A percentile compares a stretch with the other conserved stretches of the same genome.
phyloP scores from a whole-genome alignment of 2,329 filamentous ascomycete genomes.

The Ceratocystis cacaofunesta region DNA sequence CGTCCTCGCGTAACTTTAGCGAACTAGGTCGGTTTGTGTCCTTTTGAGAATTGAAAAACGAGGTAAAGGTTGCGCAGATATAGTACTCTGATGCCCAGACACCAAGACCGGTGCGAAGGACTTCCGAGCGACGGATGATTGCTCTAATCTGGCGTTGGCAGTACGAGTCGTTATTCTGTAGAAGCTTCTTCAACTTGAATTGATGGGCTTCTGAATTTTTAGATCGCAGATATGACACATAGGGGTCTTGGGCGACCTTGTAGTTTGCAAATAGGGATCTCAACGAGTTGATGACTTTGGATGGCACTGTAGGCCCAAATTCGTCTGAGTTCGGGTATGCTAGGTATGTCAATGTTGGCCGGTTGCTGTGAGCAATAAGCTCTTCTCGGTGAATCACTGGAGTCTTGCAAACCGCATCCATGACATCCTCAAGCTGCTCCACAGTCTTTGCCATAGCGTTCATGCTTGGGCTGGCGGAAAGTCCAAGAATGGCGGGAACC shows the following conservation, averaged over 20 bases:
- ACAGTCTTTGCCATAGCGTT: conserved; percentile 41
- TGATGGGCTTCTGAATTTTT: conserved; percentile 29
- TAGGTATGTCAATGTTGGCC: conserved; percentile 31
- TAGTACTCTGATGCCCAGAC: conserved; percentile 55
- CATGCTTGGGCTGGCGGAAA: conserved; percentile 67
- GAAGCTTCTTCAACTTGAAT: conserved; percentile 26
- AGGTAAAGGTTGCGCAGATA: conserved; percentile 33
- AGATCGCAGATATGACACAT: conserved; percentile 33
- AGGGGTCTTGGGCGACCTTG: conserved; percentile 47
- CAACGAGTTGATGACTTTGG: neutral
- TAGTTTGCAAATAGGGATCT: conserved; percentile 8
- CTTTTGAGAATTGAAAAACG: conserved; percentile 22
- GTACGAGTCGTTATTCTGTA: conserved; percentile 35
- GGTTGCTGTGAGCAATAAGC: conserved; percentile 51
- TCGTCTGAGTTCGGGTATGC: neutral
- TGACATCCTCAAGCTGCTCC: conserved; percentile 48
- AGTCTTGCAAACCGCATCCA: conserved; percentile 54
- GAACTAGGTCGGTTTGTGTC: conserved; percentile 21
- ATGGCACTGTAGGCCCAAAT: neutral
- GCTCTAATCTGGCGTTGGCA: conserved; percentile 40
- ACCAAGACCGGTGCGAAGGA: conserved; percentile 45
- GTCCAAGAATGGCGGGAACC: conserved; percentile 56
- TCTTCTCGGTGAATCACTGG: conserved; percentile 56
- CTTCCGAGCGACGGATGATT: conserved; percentile 35
- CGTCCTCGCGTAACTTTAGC: conserved; percentile 35